A percentile compares a stretch with the other conserved stretches of the same genome.
Conservation (phyloP, 2,329 filamentous ascomycete species). For the Tolypocladium nubicola region DNA sequence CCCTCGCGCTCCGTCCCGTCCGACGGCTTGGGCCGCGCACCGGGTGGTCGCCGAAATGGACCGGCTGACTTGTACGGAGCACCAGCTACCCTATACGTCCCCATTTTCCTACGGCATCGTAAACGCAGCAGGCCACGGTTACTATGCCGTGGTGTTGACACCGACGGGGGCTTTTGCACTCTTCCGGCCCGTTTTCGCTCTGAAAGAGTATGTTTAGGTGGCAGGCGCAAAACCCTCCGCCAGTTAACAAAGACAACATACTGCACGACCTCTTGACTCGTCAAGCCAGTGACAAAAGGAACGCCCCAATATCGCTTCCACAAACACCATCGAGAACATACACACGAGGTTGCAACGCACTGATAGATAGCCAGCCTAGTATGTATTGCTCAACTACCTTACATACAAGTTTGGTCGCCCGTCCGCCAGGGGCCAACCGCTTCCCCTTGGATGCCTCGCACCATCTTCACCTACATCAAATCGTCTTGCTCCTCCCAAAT, state of each 20-base stretch:
- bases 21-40: not conserved
- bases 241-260: not conserved
- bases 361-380: not conserved
- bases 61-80: not conserved
- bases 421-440: not conserved
- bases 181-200: too few relatives aligned
- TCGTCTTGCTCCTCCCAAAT: constrained; percentile 5
- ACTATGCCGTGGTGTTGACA: not conserved
- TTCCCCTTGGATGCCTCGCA: not conserved
- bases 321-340: not conserved
- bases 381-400: not conserved
- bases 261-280: not conserved
- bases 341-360: not conserved
- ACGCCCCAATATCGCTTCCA: too few relatives aligned
- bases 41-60: not conserved
- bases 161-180: too few relatives aligned
- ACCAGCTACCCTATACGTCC: not conserved
- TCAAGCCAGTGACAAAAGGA: not conserved
- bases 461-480: not conserved
- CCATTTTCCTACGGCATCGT: not conserved
- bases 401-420: not conserved
- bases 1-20: not conserved
- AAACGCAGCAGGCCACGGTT: not conserved
- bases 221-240: too few relatives aligned
- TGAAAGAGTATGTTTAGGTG: too few relatives aligned